Percentiles rank a stretch among this genome's conserved stretches.
These are phyloP conservation scores for Picochlorum sp. DNA, from an alignment of 139 green algal species.

Conservation along the genomic window DNA sequence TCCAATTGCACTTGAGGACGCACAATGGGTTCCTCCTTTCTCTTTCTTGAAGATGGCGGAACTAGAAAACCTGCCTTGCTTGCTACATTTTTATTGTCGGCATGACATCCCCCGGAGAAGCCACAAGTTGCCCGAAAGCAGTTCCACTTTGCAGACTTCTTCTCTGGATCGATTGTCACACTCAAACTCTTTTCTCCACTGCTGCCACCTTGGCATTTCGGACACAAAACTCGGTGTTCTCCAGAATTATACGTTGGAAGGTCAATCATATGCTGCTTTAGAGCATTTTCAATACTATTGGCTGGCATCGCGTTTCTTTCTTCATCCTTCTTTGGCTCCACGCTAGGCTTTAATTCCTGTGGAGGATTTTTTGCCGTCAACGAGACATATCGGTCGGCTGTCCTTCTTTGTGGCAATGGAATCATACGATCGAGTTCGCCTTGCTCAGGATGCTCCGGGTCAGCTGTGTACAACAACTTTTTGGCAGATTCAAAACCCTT, in stretches of 20 bases:
- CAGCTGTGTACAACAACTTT: neutral
- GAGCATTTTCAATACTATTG: constrained; percentile 27
- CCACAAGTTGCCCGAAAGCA: constrained; percentile 59
- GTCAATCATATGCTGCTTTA: constrained; percentile 25
- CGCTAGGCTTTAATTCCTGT: no score
- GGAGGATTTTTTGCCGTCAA: no score
- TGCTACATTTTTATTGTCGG: constrained; percentile 1
- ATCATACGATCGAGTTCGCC: no score
- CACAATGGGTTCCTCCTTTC: constrained; percentile 16
- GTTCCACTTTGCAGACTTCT: constrained; percentile 37
- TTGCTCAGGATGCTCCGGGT: neutral
- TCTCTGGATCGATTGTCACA: constrained; percentile 36
- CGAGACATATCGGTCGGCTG: no score
- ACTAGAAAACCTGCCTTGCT: constrained; percentile 9
- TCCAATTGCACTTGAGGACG: constrained; percentile 20
- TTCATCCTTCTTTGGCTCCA: no score
- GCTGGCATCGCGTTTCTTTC: neutral
- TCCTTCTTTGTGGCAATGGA: no score
- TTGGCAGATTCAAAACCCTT: neutral
- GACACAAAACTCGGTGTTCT: constrained; percentile 34
- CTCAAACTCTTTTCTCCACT: constrained; percentile 28
- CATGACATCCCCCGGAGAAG: constrained; percentile 26
- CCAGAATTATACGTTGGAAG: constrained; percentile 30
- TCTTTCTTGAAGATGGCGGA: constrained; percentile 9
- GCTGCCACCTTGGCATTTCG: constrained; percentile 37